These are phyloP conservation scores for Sugiyamaella boreocaroliniensis DNA, from an alignment of 805 yeast genomes.

Conservation along the genomic window DNA sequence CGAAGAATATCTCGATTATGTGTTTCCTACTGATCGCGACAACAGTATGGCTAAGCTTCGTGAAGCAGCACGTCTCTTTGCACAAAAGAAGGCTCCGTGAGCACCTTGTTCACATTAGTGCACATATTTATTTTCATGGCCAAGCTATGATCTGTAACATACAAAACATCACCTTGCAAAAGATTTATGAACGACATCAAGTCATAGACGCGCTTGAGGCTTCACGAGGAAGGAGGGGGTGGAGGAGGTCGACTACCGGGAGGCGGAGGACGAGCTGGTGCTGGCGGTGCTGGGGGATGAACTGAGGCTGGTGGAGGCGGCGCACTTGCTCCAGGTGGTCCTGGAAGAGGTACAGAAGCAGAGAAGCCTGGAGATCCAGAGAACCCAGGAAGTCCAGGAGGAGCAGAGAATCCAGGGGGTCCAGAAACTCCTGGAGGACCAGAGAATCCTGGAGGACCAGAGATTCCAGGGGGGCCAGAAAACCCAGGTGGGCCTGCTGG, in stretches of 20 bases:
- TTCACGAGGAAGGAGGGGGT: constrained; percentile 14
- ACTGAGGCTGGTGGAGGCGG: constrained; percentile 3
- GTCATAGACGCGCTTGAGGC: no score
- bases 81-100: background rate
- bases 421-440: constrained; percentile 21
- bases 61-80: constrained; percentile 41
- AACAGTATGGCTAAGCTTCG: constrained; percentile 32
- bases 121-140: background rate
- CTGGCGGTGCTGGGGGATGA: constrained; percentile 14
- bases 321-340: constrained; percentile 3
- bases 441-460: constrained; percentile 24
- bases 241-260: constrained; percentile 16
- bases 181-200: no score
- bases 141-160: background rate
- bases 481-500: background rate
- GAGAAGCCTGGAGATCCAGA: constrained; percentile 19
- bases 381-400: constrained; percentile 14
- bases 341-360: constrained; percentile 10
- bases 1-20: constrained; percentile 52
- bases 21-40: constrained; percentile 57
- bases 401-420: constrained; percentile 19
- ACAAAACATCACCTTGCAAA: background rate
- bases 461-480: background rate
- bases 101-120: background rate
- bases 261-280: constrained; percentile 16